phyloP scores from a whole-genome alignment of 2,329 filamentous ascomycete species.

The Calonectria pauciramosa region DNA sequence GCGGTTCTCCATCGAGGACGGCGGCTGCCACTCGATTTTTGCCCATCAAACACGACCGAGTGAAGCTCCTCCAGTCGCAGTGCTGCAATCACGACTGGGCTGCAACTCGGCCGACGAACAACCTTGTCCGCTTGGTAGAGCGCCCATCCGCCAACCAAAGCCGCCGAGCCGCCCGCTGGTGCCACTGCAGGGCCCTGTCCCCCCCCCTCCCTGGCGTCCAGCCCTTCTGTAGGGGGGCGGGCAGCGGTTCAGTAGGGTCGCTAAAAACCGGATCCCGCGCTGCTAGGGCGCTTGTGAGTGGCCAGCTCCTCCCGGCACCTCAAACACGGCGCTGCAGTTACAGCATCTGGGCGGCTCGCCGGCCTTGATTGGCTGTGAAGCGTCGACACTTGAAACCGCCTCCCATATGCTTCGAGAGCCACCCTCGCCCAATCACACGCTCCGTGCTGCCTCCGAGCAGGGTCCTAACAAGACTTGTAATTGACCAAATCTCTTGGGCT shows the following conservation, averaged over 20 bases:
- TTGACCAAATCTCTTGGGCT: constrained; percentile 10
- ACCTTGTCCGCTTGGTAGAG: background rate
- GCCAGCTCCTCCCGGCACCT: background rate
- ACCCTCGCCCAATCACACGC: background rate
- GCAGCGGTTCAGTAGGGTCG: constrained; percentile 7
- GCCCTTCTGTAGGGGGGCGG: background rate
- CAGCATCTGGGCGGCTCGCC: constrained; percentile 24
- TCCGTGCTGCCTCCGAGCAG: constrained; percentile 3
- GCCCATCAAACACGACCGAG: background rate
- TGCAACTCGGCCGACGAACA: constrained; percentile 20
- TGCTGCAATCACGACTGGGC: constrained; percentile 15
- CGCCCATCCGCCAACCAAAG: constrained; percentile 17
- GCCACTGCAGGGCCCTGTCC: background rate
- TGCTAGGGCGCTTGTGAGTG: constrained; percentile 10
- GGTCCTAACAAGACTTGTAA: background rate
- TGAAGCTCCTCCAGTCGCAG: constrained; percentile 25
- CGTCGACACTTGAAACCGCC: constrained; percentile 26
- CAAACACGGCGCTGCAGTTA: constrained; percentile 27
- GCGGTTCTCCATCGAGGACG: background rate
- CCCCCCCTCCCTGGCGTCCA: background rate
- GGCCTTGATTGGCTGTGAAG: constrained; percentile 15
- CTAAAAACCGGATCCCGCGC: constrained; percentile 12
- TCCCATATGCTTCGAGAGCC: constrained; percentile 13
- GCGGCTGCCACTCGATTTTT: constrained; percentile 4
- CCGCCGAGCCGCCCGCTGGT: constrained; percentile 10